Percentiles rank a stretch among this genome's conserved stretches.
Evolutionary conservation across 768 basidiomycete genomes (phyloP).

Genomic region (Hygrophorus pudorinus): DNA sequence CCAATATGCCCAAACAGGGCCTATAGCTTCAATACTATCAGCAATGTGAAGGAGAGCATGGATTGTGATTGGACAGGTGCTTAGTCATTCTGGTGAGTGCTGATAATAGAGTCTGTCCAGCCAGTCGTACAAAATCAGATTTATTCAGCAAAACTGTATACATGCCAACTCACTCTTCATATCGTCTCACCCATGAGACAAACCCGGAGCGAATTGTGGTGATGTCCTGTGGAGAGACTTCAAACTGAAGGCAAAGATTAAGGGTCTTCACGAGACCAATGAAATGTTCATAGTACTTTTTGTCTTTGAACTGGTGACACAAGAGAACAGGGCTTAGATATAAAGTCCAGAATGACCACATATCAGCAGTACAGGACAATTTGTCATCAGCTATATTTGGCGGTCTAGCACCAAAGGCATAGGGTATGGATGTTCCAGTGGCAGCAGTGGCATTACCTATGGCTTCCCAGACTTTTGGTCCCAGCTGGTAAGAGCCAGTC

Average conservation of each 20-base stretch:
- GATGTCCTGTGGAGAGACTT: too few relatives aligned
- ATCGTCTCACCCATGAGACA: constrained; percentile 25
- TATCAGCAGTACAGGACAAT: too few relatives aligned
- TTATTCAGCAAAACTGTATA: too few relatives aligned
- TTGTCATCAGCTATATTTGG: constrained; percentile 25
- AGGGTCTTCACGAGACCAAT: too few relatives aligned
- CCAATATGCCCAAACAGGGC: constrained; percentile 27
- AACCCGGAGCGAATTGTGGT: constrained; percentile 20
- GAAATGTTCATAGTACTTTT: too few relatives aligned
- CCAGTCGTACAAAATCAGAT: constrained; percentile 22
- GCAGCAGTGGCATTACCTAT: constrained; percentile 21
- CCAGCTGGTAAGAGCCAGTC: too few relatives aligned
- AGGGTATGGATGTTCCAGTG: constrained; percentile 27
- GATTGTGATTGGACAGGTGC: constrained; percentile 21
- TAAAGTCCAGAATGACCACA: too few relatives aligned
- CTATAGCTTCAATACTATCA: constrained; percentile 21
- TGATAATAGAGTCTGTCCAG: too few relatives aligned
- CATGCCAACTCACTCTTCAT: constrained; percentile 26
- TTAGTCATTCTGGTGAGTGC: constrained; percentile 11
- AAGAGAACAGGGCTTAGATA: constrained; percentile 29
- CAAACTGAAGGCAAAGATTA: too few relatives aligned
- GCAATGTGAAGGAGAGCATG: too few relatives aligned
- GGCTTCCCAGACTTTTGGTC: too few relatives aligned
- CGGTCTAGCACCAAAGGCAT: constrained; percentile 23
- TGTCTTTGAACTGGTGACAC: constrained; percentile 21